Evolutionary conservation across 225 moss, liverwort and hornwort species (phyloP).

Genomic region (Pleurozium schreberi): DNA sequence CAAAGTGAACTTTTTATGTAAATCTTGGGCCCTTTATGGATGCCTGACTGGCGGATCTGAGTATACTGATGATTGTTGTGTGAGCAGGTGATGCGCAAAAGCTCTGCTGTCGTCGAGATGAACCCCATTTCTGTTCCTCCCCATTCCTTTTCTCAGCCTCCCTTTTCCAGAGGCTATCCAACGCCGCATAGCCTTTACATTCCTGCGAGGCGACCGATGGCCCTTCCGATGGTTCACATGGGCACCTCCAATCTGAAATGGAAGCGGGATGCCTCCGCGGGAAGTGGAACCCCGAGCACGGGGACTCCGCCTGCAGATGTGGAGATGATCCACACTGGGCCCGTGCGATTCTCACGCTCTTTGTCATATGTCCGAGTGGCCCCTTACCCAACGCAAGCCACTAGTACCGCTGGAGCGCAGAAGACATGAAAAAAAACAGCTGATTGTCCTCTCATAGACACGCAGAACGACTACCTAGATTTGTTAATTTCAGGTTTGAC

Average conservation of each 20-base stretch:
- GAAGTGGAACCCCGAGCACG: conserved; percentile 6
- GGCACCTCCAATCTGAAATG: conserved; percentile 74
- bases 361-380: conserved; percentile 84
- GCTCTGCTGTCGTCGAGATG: conserved; percentile 36
- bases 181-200: conserved; percentile 29
- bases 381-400: conserved; percentile 32
- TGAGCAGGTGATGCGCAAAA: conserved; percentile 66
- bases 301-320: conserved; percentile 3
- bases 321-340: conserved; percentile 56
- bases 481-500: not conserved
- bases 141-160: conserved; percentile 18
- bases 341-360: conserved; percentile 62
- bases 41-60: not conserved
- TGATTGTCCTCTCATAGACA: not conserved
- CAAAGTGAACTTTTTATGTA: not conserved
- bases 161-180: conserved; percentile 39
- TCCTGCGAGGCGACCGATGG: conserved; percentile 33
- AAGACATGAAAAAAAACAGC: not conserved
- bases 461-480: not conserved
- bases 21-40: not conserved
- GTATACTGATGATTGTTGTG: not conserved
- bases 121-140: conserved; percentile 23
- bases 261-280: conserved; percentile 62
- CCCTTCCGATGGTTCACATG: conserved; percentile 39
- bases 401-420: not conserved